These are phyloP conservation scores for Syzygium syzygioides DNA, from an alignment of 441 rosid genomes.

Conservation along the genomic window DNA sequence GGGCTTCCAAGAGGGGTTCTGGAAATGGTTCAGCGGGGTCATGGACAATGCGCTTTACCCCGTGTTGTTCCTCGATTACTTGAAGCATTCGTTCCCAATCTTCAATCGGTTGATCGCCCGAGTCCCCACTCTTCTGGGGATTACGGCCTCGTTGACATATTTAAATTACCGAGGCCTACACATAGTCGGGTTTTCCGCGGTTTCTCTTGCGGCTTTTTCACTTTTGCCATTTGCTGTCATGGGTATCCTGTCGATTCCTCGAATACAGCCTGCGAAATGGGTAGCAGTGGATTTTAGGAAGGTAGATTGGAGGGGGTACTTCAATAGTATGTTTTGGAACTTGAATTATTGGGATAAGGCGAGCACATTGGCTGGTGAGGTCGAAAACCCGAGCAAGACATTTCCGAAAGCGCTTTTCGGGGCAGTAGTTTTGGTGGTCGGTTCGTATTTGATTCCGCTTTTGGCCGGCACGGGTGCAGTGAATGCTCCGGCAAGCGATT, in stretches of 20 bases:
- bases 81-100: slow-evolving; percentile 77
- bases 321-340: slow-evolving; percentile 91
- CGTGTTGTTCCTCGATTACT: slow-evolving; percentile 81
- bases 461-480: slow-evolving; percentile 83
- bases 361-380: slow-evolving; percentile 94
- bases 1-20: slow-evolving; percentile 94
- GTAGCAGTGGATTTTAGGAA: slow-evolving; percentile 47
- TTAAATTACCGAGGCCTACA: slow-evolving; percentile 87
- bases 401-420: slow-evolving; percentile 84
- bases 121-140: slow-evolving; percentile 74
- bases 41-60: slow-evolving; percentile 97
- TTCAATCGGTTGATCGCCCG: slow-evolving; percentile 49
- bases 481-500: slow-evolving; percentile 38
- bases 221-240: slow-evolving; percentile 72
- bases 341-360: slow-evolving; percentile 93
- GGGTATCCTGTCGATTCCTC: slow-evolving; percentile 62
- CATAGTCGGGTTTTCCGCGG: slow-evolving; percentile 79
- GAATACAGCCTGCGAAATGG: slow-evolving; percentile 60
- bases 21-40: slow-evolving; percentile 99
- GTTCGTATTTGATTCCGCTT: slow-evolving; percentile 71
- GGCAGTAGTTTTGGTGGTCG: slow-evolving; percentile 68
- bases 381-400: slow-evolving; percentile 70
- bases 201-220: slow-evolving; percentile 63
- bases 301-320: slow-evolving; percentile 83
- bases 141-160: slow-evolving; percentile 67